phyloP scores from a whole-genome alignment of 345 rosid species.

The Gossypium mustelinum region DNA sequence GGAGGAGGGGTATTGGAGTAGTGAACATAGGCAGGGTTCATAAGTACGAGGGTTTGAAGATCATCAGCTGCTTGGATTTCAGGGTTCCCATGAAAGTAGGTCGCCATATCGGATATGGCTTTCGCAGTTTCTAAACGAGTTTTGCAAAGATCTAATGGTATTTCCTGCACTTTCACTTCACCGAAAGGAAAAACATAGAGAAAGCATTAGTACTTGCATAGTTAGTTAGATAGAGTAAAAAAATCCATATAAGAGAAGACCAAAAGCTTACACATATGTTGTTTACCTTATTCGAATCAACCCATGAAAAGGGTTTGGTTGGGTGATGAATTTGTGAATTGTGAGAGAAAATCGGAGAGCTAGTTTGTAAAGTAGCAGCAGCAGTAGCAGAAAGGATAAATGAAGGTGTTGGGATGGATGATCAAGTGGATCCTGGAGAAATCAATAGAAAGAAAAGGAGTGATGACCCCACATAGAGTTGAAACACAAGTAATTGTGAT shows the following conservation, averaged over 20 bases:
- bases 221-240: too few species aligned
- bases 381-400: neutral
- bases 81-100: conserved; percentile 73
- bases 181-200: conserved; percentile 20
- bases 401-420: conserved; percentile 11
- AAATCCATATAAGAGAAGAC: neutral
- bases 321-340: neutral
- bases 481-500: neutral
- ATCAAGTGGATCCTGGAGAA: conserved; percentile 20
- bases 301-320: conserved; percentile 14
- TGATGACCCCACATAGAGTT: conserved; percentile 1
- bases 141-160: conserved; percentile 8
- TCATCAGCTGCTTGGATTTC: conserved; percentile 78
- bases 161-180: conserved; percentile 17
- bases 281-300: conserved; percentile 19
- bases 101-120: conserved; percentile 50
- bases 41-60: conserved; percentile 82
- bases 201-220: neutral
- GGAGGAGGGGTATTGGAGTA: conserved; percentile 60
- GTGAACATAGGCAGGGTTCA: conserved; percentile 94
- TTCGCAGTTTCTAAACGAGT: neutral
- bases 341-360: neutral
- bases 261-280: neutral
- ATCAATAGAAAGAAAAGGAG: conserved; percentile 11
- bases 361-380: neutral